Base-by-base conservation (phyloP, 2,329 filamentous ascomycete genomes). In the Arthroderma sp. region DNA sequence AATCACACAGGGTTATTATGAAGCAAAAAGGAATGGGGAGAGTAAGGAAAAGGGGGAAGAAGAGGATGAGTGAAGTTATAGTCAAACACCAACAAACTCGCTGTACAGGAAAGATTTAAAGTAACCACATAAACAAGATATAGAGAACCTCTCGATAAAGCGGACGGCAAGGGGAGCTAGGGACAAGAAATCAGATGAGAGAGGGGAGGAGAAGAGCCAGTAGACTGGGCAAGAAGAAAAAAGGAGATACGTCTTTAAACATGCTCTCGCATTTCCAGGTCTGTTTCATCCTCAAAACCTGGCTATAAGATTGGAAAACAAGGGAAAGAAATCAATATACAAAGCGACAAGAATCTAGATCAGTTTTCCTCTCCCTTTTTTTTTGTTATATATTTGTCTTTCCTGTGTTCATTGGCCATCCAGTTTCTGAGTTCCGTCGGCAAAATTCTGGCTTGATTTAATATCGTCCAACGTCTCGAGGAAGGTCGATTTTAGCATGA, bases 401-500 rank as follows among this genome's bases (percentile, higher is more conserved):
- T 9, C 2, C n/a, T 25, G 15, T 51, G 47, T 19, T 51, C 47
- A 51, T 35, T 33, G 28, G 25, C 47, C 21, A 13, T 31, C 47
- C 47, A 51, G 15, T 19, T 51, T 51, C 15, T 51, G 47, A 6
- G 28, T 51, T 19, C 21, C 23, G 25, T 31, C 23, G 47, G 17
- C 13, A 11, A 33, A 51, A 31, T 51, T 33, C 23, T 33, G 47
- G 47, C 47, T 51, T 31, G 47, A 51, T 33, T 51, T 51, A 33
- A 86, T 85, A 31, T 79, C 78, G 4, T 62, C 61, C 60, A 85
- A 79, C 2, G 75, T 76, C 31, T 84, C 82, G 64, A 94, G 91
- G 70, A 95, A 95, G 3, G 87, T 82, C 15, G 79, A 76, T 43
- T 76, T 77, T 38, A 94, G 79, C 38, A 77, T 74, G 49, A 74